Evolutionary conservation across 1,139 yeast species (phyloP).

Genomic region (Geotrichum australiense): DNA sequence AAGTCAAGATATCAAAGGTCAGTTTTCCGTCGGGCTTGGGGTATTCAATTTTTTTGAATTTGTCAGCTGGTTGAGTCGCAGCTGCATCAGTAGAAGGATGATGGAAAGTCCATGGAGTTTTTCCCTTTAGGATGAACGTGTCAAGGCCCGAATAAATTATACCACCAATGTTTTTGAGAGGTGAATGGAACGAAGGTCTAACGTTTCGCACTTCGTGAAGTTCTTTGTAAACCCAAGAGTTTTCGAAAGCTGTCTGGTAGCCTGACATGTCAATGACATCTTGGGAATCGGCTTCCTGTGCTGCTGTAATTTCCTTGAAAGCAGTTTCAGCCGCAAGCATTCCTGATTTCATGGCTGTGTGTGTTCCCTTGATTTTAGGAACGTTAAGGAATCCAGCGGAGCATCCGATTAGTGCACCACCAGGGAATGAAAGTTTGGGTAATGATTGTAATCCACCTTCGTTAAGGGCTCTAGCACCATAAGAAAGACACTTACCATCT

Average conservation of each 20-base stretch:
- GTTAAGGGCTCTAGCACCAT: slow-evolving; percentile 91
- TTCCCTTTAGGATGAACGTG: slow-evolving; percentile 68
- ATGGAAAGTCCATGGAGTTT: slow-evolving; percentile 79
- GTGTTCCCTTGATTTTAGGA: slow-evolving; percentile 97
- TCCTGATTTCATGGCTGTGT: slow-evolving; percentile 93
- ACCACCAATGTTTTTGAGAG: slow-evolving; percentile 72
- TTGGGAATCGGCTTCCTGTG: slow-evolving; percentile 31
- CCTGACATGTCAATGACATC: slow-evolving; percentile 40
- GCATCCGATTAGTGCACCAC: slow-evolving; percentile 91
- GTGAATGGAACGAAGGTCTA: slow-evolving; percentile 78
- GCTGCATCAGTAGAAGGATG: slow-evolving; percentile 67
- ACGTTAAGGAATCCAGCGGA: slow-evolving; percentile 95
- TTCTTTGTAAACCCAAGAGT: slow-evolving; percentile 84
- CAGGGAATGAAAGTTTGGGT: slow-evolving; percentile 86
- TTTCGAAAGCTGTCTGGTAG: slow-evolving; percentile 57
- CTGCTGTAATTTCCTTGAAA: slow-evolving; percentile 46
- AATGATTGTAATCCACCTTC: slow-evolving; percentile 95
- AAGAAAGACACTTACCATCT: slow-evolving; percentile 89
- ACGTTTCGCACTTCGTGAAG: slow-evolving; percentile 76
- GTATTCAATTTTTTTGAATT: slow-evolving; percentile 66
- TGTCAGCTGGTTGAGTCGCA: slow-evolving; percentile 58
- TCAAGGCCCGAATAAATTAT: slow-evolving; percentile 78
- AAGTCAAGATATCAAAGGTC: slow-evolving; percentile 84
- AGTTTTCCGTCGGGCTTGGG: slow-evolving; percentile 91
- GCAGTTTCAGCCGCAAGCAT: slow-evolving; percentile 88